Evolutionary conservation across 768 basidiomycete genomes (phyloP).

Genomic region (Xerocomus potaroensis): DNA sequence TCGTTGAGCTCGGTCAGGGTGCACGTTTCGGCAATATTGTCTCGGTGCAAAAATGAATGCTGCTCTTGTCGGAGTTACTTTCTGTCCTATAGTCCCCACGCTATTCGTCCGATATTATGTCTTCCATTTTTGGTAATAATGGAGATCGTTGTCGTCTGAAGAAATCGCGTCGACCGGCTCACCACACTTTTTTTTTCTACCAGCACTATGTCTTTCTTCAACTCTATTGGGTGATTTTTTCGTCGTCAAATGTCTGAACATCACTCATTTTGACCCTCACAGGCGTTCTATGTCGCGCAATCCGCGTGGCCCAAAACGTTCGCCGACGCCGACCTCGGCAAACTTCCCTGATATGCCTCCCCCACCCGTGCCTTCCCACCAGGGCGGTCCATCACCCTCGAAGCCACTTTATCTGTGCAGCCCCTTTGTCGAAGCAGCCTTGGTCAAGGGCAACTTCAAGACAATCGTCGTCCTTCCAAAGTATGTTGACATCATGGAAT

Average conservation of each 20-base stretch:
- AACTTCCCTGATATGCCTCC: slow-evolving; percentile 47
- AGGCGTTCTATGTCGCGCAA: slow-evolving; percentile 76
- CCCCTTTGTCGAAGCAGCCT: slow-evolving; percentile 90
- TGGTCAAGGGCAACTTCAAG: slow-evolving; percentile 98
- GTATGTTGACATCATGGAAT: slow-evolving; percentile 93
- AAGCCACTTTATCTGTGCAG: slow-evolving; percentile 89
- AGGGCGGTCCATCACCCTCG: slow-evolving; percentile 18
- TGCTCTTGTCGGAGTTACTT: neutral
- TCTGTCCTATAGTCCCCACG: slow-evolving; percentile 16
- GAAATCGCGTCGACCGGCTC: neutral
- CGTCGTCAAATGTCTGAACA: neutral
- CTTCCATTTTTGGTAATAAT: slow-evolving; percentile 4
- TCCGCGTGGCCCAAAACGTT: slow-evolving; percentile 65
- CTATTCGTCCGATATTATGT: slow-evolving; percentile 2
- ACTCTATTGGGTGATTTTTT: slow-evolving; percentile 63
- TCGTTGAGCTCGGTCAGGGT: slow-evolving; percentile 31
- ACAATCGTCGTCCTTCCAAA: slow-evolving; percentile 96
- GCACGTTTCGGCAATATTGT: slow-evolving; percentile 12
- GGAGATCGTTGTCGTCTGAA: slow-evolving; percentile 2
- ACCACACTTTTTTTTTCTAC: neutral
- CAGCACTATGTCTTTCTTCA: slow-evolving; percentile 74
- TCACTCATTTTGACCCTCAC: slow-evolving; percentile 7
- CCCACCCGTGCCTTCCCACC: slow-evolving; percentile 39
- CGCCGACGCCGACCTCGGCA: slow-evolving; percentile 70
- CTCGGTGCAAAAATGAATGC: slow-evolving; percentile 6